These are phyloP conservation scores for Sphagnum magellanicum DNA, from an alignment of 228 moss, liverwort and hornwort species.

Conservation along the genomic window DNA sequence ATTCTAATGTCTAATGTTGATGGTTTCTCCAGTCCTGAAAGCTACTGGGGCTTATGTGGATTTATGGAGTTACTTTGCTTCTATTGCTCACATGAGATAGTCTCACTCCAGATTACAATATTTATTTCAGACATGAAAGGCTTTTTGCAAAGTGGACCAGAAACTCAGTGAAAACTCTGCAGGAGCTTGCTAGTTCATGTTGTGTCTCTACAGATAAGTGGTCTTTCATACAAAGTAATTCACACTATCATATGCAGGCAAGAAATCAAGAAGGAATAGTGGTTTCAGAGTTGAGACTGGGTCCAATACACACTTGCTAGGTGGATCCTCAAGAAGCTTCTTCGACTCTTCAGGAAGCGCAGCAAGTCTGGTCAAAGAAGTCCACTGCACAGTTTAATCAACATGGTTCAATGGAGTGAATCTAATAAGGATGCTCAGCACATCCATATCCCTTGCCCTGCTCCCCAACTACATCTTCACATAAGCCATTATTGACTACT, in stretches of 20 bases:
- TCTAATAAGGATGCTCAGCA: too few relatives aligned
- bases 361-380: constrained; percentile 59
- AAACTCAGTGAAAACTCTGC: too few relatives aligned
- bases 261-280: too few relatives aligned
- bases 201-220: too few relatives aligned
- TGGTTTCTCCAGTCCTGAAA: background rate
- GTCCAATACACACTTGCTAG: constrained; percentile 50
- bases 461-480: too few relatives aligned
- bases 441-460: too few relatives aligned
- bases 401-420: background rate
- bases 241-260: too few relatives aligned
- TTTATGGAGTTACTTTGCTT: background rate
- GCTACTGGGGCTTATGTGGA: background rate
- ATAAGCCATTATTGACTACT: too few relatives aligned
- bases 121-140: background rate
- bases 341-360: constrained; percentile 63
- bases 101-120: background rate
- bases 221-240: too few relatives aligned
- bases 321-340: constrained; percentile 65
- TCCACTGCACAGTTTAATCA: constrained; percentile 15
- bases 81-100: background rate
- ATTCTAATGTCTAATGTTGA: background rate
- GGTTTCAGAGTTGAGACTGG: too few relatives aligned
- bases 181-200: too few relatives aligned
- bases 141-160: background rate